Base-by-base conservation (phyloP, 2,329 filamentous ascomycete species). In the Mycosphaerella sp. region DNA sequence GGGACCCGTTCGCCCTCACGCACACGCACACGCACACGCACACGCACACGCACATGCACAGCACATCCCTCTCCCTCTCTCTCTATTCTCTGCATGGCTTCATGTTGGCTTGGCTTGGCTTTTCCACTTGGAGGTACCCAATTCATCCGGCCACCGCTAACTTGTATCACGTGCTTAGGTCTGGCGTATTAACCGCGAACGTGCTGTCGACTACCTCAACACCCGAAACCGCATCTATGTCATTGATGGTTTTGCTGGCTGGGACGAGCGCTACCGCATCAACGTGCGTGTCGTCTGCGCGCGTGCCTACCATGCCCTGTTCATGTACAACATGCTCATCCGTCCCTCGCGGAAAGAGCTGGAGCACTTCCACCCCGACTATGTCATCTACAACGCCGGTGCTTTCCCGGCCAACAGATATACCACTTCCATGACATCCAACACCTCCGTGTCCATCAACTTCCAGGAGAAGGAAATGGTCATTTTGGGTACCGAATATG, bases 291-390 rank as follows among this genome's bases (percentile, higher is more conserved):
- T 98, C 62, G 91, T 98, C 71, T 98, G 93, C 78, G 93, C 93
- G 64, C 91, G 93, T 72, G 93, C 93, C 75, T 98, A 98, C 82
- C 93, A 98, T 82, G 93, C 93, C 59, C 84, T 98, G 62, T 98
- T 98, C 84, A 98, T 98, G 93, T 89, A 91, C 72, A 98, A 98
- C 82, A 98, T 98, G 93, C 87, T 98, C 71, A 98, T 98, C 79
- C 87, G 93, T 66, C 93, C 93, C 60, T 80, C 85, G 50, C 83
- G 82, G 60, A 88, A 95, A 76, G 91, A 98, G 80, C 85, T 98
- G 52, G 87, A 95, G 78, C 83, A 89, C 77, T 98, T 98, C 84
- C 89, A 95, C 75, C 93, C 93, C 67, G 92, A 98, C 80, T 98
- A 98, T 80, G 92, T 92, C 69, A 97, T 98, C 78, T 98, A 98